Evolutionary conservation across 2,329 filamentous ascomycete species (phyloP).

Genomic region (Pseudogymnoascus sp.): DNA sequence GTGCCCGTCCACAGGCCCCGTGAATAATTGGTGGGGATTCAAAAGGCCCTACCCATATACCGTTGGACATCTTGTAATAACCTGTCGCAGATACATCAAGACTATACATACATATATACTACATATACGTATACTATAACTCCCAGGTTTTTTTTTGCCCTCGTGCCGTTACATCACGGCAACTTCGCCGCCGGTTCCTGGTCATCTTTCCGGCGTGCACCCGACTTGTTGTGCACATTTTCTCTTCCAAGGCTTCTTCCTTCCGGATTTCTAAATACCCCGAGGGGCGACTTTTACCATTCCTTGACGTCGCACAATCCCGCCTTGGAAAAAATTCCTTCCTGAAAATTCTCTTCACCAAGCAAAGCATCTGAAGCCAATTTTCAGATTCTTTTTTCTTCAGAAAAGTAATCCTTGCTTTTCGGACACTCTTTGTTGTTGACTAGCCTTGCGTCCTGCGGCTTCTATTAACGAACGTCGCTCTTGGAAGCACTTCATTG

Average conservation of each 20-base stretch:
- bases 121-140: neutral
- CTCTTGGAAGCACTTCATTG: neutral
- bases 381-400: neutral
- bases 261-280: neutral
- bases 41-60: neutral
- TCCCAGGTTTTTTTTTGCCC: neutral
- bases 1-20: neutral
- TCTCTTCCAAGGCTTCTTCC: neutral
- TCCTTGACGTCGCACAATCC: neutral
- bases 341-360: neutral
- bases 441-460: neutral
- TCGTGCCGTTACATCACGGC: neutral
- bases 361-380: neutral
- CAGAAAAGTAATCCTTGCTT: neutral
- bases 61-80: neutral
- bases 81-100: neutral
- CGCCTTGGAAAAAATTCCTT: neutral
- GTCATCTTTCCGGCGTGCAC: neutral
- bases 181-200: neutral
- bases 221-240: neutral
- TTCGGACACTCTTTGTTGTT: neutral
- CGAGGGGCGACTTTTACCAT: neutral
- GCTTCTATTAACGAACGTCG: neutral
- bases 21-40: neutral
- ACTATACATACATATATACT: neutral